Evolutionary conservation across 2,329 filamentous ascomycete genomes (phyloP), one percentile per base, ranked within the genome.

Genomic region (Xylaria sp.): DNA sequence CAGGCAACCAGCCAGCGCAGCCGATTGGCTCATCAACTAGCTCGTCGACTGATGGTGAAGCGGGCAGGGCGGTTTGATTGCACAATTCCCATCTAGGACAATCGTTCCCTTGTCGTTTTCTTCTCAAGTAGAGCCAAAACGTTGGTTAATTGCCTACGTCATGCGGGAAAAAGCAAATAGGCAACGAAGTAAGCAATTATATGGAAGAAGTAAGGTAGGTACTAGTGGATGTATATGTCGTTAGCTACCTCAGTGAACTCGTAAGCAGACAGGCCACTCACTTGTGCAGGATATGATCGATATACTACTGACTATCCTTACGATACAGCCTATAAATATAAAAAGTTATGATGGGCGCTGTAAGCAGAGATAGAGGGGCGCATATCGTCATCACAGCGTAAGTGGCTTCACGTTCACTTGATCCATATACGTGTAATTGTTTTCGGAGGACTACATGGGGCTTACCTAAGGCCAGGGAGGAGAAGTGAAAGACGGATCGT

Each of bases 401-500:
- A 50, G 51, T 25, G 46, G 44, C 41, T 57, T 48, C 56, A 50
- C 23, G 7, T 55, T 57, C 9, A 25, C 48, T 58, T 48, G 13
- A 25, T 37, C 41, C 9, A 37, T 8, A 15, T 64, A 31, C 46
- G 62, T 58, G 37, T 37, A 56, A 65, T n/a, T 20, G 25, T 31
- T 5, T 25, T 31, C 2, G 25, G 44, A 34, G 54, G 41, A 34
- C 48, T 52, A 31, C 23, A 55, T 25, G 39, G 44, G n/a, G 18
- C 28, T 6, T 8, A 41, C 9, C 13, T 20, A 39, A 31, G 51
- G 34, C 18, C 10, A 41, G 23, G 55, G 28, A 9, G 48, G 61
- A 25, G 51, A 18, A 25, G 62, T 23, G 20, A 55, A 55, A 48
- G 55, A 67, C 52, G 56, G 62, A 72, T 72, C 70, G 70, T 60